Evolutionary conservation across 2,329 filamentous ascomycete genomes (phyloP).

Genomic region (Fonsecaea nubica): DNA sequence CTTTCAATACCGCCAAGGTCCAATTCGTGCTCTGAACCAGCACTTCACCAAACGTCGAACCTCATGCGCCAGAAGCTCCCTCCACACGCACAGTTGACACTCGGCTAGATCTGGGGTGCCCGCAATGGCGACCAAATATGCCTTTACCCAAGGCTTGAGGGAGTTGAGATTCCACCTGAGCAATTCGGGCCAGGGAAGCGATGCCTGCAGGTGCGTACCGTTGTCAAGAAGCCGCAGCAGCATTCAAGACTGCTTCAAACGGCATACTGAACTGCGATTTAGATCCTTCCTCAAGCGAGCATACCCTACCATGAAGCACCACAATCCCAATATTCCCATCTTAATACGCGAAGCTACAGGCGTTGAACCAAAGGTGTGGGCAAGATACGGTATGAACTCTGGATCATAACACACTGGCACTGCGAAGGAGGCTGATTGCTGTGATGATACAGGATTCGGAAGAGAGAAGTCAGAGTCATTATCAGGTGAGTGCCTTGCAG

Average conservation of each 20-base stretch:
- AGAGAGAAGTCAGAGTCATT: constrained; percentile 71
- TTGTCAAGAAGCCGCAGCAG: neutral
- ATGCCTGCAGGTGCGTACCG: constrained; percentile 75
- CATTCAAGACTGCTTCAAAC: constrained; percentile 5
- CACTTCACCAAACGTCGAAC: constrained; percentile 1
- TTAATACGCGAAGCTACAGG: constrained; percentile 90
- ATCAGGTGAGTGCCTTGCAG: constrained; percentile 55
- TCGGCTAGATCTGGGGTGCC: constrained; percentile 29
- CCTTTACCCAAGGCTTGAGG: constrained; percentile 85
- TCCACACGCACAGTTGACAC: neutral
- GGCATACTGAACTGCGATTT: constrained; percentile 21
- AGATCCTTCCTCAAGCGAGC: constrained; percentile 89
- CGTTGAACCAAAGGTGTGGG: constrained; percentile 84
- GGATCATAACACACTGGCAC: neutral
- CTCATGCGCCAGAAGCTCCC: neutral
- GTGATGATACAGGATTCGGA: constrained; percentile 62
- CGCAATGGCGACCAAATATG: constrained; percentile 90
- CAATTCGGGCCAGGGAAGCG: constrained; percentile 90
- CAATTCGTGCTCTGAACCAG: constrained; percentile 12
- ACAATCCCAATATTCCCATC: constrained; percentile 93
- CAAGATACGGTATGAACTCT: constrained; percentile 77
- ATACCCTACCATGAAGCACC: constrained; percentile 99
- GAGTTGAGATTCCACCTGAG: constrained; percentile 98
- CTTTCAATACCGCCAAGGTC: constrained; percentile 6
- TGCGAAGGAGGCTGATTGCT: constrained; percentile 32